Evolutionary conservation across 2,329 filamentous ascomycete species (phyloP).

Genomic region (Penicillium sp.): DNA sequence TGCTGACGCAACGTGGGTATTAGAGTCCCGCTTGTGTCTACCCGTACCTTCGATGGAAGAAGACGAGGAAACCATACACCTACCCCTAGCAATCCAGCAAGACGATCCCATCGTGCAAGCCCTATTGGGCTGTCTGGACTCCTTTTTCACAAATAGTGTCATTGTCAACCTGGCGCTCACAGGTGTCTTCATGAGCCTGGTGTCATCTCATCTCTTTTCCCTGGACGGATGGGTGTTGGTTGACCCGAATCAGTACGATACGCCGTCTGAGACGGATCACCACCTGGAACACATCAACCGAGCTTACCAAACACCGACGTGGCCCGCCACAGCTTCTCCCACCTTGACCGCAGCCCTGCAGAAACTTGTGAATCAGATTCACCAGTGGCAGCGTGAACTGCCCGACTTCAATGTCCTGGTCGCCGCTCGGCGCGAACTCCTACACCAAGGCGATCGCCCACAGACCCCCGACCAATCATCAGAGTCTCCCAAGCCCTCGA

Average conservation of each 20-base stretch:
- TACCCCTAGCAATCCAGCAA: conserved; percentile 65
- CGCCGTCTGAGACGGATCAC: conserved; percentile 29
- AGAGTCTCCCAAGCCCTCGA: conserved; percentile 22
- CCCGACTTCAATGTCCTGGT: conserved; percentile 74
- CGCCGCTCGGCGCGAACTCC: conserved; percentile 55
- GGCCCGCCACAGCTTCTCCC: conserved; percentile 50
- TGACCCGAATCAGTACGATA: conserved; percentile 63
- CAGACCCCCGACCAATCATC: conserved; percentile 21
- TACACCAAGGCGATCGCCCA: conserved; percentile 37
- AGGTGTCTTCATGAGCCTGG: conserved; percentile 77
- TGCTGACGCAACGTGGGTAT: conserved; percentile 56
- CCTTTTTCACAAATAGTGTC: conserved; percentile 86
- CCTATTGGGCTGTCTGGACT: conserved; percentile 64
- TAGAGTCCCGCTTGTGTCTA: conserved; percentile 40
- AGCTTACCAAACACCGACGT: conserved; percentile 48
- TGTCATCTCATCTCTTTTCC: conserved; percentile 79
- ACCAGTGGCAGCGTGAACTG: conserved; percentile 63
- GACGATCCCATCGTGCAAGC: conserved; percentile 60
- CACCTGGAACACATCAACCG: conserved; percentile 28
- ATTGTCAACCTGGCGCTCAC: conserved; percentile 90
- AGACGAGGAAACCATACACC: conserved; percentile 57
- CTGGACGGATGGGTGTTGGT: conserved; percentile 90
- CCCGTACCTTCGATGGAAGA: conserved; percentile 32
- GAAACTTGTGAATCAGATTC: conserved; percentile 63
- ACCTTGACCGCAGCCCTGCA: conserved; percentile 60